Percentiles rank a stretch among this genome's conserved stretches.
These are phyloP conservation scores for Boletus barrowsii DNA, from an alignment of 768 basidiomycete genomes.

Conservation along the genomic window DNA sequence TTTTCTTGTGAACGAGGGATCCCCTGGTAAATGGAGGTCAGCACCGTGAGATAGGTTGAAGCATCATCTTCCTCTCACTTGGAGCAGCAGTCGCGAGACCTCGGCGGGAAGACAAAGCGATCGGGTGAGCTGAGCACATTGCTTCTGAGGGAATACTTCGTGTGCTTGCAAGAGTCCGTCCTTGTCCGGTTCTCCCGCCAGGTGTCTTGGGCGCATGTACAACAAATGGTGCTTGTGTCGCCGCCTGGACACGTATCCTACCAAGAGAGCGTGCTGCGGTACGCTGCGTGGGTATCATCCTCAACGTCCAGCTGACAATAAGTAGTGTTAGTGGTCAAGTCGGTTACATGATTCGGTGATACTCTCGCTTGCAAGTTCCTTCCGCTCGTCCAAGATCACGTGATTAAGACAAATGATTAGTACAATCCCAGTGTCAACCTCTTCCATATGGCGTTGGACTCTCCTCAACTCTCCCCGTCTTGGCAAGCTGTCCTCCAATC, in stretches of 20 bases:
- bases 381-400: constrained; percentile 21
- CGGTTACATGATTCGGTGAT: too few species aligned
- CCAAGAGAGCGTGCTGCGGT: constrained; percentile 23
- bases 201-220: constrained; percentile 5
- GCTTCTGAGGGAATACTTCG: background rate
- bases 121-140: background rate
- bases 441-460: constrained; percentile 57
- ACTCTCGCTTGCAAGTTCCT: constrained; percentile 19
- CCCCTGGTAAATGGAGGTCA: constrained; percentile 1
- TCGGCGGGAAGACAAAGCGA: background rate
- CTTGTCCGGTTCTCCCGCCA: constrained; percentile 6
- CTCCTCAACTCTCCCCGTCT: constrained; percentile 52
- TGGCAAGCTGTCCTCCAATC: constrained; percentile 51
- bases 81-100: constrained; percentile 15
- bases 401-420: constrained; percentile 1
- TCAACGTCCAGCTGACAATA: background rate
- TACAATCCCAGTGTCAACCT: constrained; percentile 9
- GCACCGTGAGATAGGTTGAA: background rate
- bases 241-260: constrained; percentile 17
- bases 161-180: constrained; percentile 2
- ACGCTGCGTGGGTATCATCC: constrained; percentile 33
- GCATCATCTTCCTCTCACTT: constrained; percentile 12
- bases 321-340: background rate
- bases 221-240: constrained; percentile 4
- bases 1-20: constrained; percentile 18